phyloP scores from a whole-genome alignment of 441 rosid species.

The Francoa sonchifolia region DNA sequence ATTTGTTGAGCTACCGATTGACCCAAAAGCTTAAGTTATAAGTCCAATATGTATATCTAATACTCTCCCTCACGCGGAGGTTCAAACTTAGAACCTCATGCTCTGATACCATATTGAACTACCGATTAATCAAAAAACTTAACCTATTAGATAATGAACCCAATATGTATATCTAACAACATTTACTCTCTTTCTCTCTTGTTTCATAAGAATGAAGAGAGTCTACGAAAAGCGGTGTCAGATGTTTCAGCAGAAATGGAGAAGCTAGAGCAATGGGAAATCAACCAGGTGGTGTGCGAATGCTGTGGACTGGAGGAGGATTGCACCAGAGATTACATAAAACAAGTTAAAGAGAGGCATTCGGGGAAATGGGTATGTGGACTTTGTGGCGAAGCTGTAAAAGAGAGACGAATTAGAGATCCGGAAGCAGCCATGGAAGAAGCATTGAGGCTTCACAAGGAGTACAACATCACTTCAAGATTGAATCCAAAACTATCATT shows the following conservation, averaged over 20 bases:
- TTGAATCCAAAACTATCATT: slow-evolving; percentile 1
- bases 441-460: slow-evolving; percentile 10
- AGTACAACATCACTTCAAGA: background rate
- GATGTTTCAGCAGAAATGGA: slow-evolving; percentile 29
- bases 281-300: slow-evolving; percentile 49
- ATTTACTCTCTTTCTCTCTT: too few relatives aligned
- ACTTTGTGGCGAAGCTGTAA: slow-evolving; percentile 36
- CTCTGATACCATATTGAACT: too few relatives aligned
- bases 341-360: slow-evolving; percentile 27
- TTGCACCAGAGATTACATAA: slow-evolving; percentile 36
- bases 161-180: too few relatives aligned
- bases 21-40: too few relatives aligned
- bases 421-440: slow-evolving; percentile 30
- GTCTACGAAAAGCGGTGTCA: slow-evolving; percentile 8
- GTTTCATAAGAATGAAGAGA: too few relatives aligned
- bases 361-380: slow-evolving; percentile 42
- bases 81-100: too few relatives aligned
- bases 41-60: too few relatives aligned
- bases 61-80: too few relatives aligned
- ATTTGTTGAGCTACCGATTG: too few relatives aligned
- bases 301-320: slow-evolving; percentile 62
- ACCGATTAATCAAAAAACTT: too few relatives aligned
- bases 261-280: too few relatives aligned
- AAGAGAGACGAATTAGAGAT: slow-evolving; percentile 35
- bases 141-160: too few relatives aligned